Percentiles rank a stretch among this genome's conserved stretches.
Conservation (phyloP, 805 yeast genomes). For the Dipodascus geniculatus region DNA sequence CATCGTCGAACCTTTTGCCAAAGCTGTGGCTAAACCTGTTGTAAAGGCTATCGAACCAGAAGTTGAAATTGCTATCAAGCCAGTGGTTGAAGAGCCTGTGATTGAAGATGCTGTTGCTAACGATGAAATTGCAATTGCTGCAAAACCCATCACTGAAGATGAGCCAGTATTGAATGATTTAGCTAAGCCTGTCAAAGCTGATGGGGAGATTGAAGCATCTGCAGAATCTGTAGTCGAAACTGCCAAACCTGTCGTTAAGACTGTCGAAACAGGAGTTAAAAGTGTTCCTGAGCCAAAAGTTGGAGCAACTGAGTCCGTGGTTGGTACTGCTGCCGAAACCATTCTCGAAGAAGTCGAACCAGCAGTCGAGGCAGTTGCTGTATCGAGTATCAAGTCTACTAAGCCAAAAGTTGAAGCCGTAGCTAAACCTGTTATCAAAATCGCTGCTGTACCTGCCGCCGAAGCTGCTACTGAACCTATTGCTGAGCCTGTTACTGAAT, state of each 20-base stretch:
- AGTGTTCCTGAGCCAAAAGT: not conserved
- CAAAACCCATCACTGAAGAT: too few species aligned
- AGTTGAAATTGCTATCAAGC: not conserved
- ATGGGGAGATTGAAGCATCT: not conserved
- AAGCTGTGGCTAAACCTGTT: not conserved
- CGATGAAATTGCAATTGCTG: not conserved
- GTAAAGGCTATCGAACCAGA: not conserved
- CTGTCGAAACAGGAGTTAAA: not conserved
- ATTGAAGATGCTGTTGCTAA: not conserved
- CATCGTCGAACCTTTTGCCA: not conserved
- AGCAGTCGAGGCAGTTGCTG: too few species aligned
- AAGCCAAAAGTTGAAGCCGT: not conserved
- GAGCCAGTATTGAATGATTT: too few species aligned
- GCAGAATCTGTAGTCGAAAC: not conserved
- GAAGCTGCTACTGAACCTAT: too few species aligned
- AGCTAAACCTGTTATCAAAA: not conserved
- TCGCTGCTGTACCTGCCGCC: not conserved
- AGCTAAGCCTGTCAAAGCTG: not conserved
- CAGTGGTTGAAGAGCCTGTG: not conserved
- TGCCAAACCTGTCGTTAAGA: not conserved
- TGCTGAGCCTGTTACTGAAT: not conserved
- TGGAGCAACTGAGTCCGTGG: not conserved
- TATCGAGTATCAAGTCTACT: not conserved
- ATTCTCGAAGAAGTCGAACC: not conserved
- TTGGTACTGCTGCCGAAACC: not conserved